Conservation (phyloP, 2,329 filamentous ascomycete genomes). For the Beauveria brongniartii region DNA sequence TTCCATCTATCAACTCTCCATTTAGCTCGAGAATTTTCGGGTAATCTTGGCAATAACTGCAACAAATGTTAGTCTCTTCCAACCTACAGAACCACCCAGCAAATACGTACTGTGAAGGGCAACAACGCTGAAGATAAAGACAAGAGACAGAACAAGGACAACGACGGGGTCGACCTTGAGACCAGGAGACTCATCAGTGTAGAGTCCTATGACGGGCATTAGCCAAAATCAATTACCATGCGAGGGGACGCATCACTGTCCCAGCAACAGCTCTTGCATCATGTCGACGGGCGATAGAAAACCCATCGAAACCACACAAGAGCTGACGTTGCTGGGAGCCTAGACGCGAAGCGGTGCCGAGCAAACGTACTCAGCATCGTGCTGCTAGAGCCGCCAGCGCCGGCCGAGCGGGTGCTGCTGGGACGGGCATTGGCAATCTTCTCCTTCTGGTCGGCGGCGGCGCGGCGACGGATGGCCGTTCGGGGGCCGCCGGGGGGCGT, state of each 20-base stretch:
- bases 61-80: conserved; percentile 3
- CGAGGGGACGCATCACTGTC: background rate
- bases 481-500: conserved; percentile 88
- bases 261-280: background rate
- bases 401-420: conserved; percentile 84
- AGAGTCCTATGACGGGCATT: conserved; percentile 56
- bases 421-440: conserved; percentile 91
- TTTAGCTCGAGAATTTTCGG: conserved; percentile 68
- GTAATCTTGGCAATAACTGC: conserved; percentile 93
- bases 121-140: conserved; percentile 98
- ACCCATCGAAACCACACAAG: background rate
- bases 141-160: conserved; percentile 88
- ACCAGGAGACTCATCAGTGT: conserved; percentile 96
- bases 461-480: conserved; percentile 89
- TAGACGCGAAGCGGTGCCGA: background rate
- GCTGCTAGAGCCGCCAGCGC: conserved; percentile 90
- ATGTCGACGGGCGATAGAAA: background rate
- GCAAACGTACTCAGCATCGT: conserved; percentile 85
- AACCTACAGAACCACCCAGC: background rate
- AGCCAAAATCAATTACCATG: conserved; percentile 15
- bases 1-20: conserved; percentile 10
- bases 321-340: background rate
- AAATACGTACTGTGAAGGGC: conserved; percentile 79
- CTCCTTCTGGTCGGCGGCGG: conserved; percentile 94
- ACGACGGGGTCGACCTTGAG: conserved; percentile 97